These are phyloP conservation scores for Suhomyces yuchorum DNA, from an alignment of 1,139 yeast species.

Conservation along the genomic window DNA sequence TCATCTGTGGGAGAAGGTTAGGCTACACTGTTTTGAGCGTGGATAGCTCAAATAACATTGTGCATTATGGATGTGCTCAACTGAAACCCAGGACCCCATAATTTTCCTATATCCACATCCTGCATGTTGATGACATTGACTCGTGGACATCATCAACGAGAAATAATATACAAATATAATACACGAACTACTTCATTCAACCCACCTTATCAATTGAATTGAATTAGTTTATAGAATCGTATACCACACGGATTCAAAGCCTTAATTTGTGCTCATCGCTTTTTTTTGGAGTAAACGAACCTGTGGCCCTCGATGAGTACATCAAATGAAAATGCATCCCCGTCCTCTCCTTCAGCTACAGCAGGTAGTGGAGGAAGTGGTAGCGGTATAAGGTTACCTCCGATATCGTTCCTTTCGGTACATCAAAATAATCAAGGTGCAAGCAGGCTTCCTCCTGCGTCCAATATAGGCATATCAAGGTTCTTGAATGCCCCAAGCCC, in stretches of 20 bases:
- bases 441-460: constrained; percentile 23
- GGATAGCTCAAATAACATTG: constrained; percentile 52
- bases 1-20: constrained; percentile 59
- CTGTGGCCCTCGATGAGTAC: constrained; percentile 9
- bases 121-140: neutral
- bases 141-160: constrained; percentile 4
- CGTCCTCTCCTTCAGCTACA: constrained; percentile 7
- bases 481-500: constrained; percentile 19
- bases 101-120: neutral
- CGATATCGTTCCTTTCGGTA: constrained; percentile 31
- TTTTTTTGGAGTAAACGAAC: neutral
- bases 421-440: constrained; percentile 16
- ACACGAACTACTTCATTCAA: neutral
- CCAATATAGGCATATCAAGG: constrained; percentile 25
- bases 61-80: constrained; percentile 67
- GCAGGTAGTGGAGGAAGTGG: constrained; percentile 9
- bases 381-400: constrained; percentile 29
- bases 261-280: neutral
- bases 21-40: constrained; percentile 66
- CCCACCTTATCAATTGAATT: neutral
- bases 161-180: constrained; percentile 1
- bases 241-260: neutral
- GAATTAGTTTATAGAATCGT: neutral
- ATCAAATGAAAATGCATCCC: constrained; percentile 10
- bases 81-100: neutral